These are phyloP conservation scores for Nigrograna mackinnonii DNA, from an alignment of 2,329 filamentous ascomycete species.

Conservation along the genomic window DNA sequence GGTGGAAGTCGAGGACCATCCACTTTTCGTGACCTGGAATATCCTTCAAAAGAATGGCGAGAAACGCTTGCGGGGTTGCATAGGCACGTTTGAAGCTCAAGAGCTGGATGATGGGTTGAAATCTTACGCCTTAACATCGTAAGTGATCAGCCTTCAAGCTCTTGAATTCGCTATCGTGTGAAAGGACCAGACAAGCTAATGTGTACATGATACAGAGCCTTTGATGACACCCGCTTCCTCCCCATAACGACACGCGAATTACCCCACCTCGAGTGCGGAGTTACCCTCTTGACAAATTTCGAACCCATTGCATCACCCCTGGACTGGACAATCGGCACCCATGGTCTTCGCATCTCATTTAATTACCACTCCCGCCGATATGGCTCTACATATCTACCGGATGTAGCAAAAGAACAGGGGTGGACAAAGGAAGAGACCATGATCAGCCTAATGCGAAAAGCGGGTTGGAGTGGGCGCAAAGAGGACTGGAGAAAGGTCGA, in stretches of 20 bases:
- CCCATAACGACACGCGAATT: slow-evolving; percentile 55
- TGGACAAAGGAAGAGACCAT: slow-evolving; percentile 95
- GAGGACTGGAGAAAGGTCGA: slow-evolving; percentile 77
- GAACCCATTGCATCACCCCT: slow-evolving; percentile 72
- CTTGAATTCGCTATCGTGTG: not conserved
- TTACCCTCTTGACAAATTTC: slow-evolving; percentile 86
- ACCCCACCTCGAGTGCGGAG: slow-evolving; percentile 45
- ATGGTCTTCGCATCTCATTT: slow-evolving; percentile 88
- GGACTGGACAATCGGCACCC: slow-evolving; percentile 85
- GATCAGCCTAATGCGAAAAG: slow-evolving; percentile 89
- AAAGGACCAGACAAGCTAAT: slow-evolving; percentile 1
- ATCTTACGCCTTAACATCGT: slow-evolving; percentile 82
- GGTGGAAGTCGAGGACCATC: slow-evolving; percentile 51
- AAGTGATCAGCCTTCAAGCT: slow-evolving; percentile 30
- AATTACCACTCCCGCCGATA: slow-evolving; percentile 72
- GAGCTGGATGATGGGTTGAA: slow-evolving; percentile 73
- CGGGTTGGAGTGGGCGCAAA: slow-evolving; percentile 76
- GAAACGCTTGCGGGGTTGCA: slow-evolving; percentile 84
- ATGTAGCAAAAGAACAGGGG: slow-evolving; percentile 88
- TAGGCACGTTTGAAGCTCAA: slow-evolving; percentile 87
- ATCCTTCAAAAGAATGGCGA: slow-evolving; percentile 62
- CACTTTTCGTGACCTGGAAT: slow-evolving; percentile 96
- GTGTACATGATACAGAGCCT: no score
- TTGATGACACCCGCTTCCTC: slow-evolving; percentile 65
- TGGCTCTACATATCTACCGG: slow-evolving; percentile 88